Percentiles rank a stretch among this genome's conserved stretches.
Conservation (phyloP, 371 early-diverging fungal genomes). For the Actinomucor elegans region DNA sequence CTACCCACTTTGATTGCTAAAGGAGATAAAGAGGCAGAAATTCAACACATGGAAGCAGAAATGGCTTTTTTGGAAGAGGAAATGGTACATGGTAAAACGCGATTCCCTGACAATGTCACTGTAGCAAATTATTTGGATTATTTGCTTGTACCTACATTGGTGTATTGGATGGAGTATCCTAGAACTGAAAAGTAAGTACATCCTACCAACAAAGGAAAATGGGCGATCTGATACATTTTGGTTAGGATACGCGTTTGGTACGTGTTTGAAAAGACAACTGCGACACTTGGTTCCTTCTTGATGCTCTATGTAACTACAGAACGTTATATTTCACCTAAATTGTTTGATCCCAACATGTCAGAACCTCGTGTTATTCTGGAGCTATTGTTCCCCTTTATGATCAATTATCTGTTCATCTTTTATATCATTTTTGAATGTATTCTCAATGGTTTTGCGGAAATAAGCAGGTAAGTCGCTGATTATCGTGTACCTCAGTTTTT, state of each 20-base stretch:
- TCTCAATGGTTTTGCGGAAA: constrained; percentile 94
- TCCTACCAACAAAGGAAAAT: background rate
- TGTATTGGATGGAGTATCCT: constrained; percentile 95
- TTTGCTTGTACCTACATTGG: constrained; percentile 84
- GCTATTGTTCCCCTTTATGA: constrained; percentile 85
- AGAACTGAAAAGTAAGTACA: constrained; percentile 70
- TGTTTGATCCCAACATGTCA: constrained; percentile 62
- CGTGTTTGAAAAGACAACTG: constrained; percentile 81
- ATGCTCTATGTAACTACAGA: constrained; percentile 86
- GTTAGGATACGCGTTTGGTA: constrained; percentile 83
- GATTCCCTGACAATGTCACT: constrained; percentile 84
- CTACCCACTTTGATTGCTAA: constrained; percentile 31
- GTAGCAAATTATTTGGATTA: constrained; percentile 86
- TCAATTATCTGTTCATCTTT: constrained; percentile 87
- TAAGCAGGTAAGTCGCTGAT: constrained; percentile 66
- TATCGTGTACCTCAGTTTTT: too few relatives aligned
- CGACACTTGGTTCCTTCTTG: constrained; percentile 79
- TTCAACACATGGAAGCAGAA: constrained; percentile 42
- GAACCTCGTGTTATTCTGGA: constrained; percentile 61
- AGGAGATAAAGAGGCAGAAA: background rate
- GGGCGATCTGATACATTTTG: background rate
- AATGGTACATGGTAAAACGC: constrained; percentile 53
- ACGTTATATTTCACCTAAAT: constrained; percentile 80
- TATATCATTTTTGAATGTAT: constrained; percentile 96
- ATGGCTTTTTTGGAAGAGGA: constrained; percentile 63